Conservation (phyloP, 192 early-diverging fungal genomes). For the Coemansia sp. region DNA sequence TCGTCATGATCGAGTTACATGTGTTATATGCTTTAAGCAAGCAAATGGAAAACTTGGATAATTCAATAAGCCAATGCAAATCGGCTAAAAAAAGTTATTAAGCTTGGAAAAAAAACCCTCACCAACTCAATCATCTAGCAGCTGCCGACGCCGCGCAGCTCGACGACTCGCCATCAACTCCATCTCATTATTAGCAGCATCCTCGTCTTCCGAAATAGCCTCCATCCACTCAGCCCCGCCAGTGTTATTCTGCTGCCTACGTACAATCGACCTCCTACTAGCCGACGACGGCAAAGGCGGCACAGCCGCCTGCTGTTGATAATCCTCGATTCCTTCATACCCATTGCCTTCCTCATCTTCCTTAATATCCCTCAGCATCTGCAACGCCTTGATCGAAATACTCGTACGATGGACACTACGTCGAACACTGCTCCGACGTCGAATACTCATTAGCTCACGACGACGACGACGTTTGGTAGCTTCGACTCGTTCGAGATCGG, state of each 20-base stretch:
- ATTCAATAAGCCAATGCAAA: too few species aligned
- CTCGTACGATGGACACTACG: slow-evolving; percentile 56
- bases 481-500: slow-evolving; percentile 61
- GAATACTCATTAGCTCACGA: slow-evolving; percentile 53
- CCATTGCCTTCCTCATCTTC: slow-evolving; percentile 32
- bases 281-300: slow-evolving; percentile 23
- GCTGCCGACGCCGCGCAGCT: slow-evolving; percentile 41
- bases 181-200: not conserved
- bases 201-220: slow-evolving; percentile 44
- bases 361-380: slow-evolving; percentile 57
- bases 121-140: slow-evolving; percentile 26
- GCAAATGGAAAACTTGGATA: too few species aligned
- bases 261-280: slow-evolving; percentile 20
- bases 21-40: too few species aligned
- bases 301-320: not conserved
- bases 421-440: slow-evolving; percentile 53
- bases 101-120: too few species aligned
- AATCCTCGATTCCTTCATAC: slow-evolving; percentile 1
- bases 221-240: slow-evolving; percentile 28
- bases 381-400: slow-evolving; percentile 54
- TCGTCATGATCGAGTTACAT: too few species aligned
- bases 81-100: too few species aligned
- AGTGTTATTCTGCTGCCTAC: slow-evolving; percentile 11
- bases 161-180: slow-evolving; percentile 20
- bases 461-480: slow-evolving; percentile 48